phyloP scores from a whole-genome alignment of 2,329 filamentous ascomycete species.

The Colletotrichum horii region DNA sequence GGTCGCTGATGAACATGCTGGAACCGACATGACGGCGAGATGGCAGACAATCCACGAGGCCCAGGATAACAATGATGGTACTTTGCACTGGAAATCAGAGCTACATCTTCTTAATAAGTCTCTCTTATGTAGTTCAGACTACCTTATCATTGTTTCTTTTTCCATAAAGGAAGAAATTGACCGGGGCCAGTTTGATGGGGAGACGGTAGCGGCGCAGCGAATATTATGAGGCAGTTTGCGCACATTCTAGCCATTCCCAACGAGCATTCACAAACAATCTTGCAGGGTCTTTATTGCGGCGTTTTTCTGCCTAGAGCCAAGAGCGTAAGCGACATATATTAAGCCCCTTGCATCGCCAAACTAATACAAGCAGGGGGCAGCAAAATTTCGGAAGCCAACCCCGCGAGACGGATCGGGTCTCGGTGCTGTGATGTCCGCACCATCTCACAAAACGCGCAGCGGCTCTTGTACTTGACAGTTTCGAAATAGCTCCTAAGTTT shows the following conservation, averaged over 20 bases:
- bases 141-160: not conserved
- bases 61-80: not conserved
- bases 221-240: not conserved
- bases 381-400: not conserved
- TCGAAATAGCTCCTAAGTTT: not conserved
- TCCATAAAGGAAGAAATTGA: not conserved
- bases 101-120: accelerated
- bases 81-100: not conserved
- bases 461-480: not conserved
- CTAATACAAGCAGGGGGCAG: not conserved
- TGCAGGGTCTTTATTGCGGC: not conserved
- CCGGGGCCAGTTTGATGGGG: not conserved
- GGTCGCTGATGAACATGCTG: not conserved
- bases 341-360: not conserved
- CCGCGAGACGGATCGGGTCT: not conserved
- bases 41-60: not conserved
- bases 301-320: not conserved
- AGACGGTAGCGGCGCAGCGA: not conserved
- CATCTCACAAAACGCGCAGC: not conserved
- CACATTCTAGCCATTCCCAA: not conserved
- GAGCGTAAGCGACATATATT: not conserved
- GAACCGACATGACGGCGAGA: not conserved
- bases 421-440: not conserved
- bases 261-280: not conserved
- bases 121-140: not conserved